These are phyloP conservation scores for Cercospora sp. DNA, from an alignment of 2,329 filamentous ascomycete species.

Conservation along the genomic window DNA sequence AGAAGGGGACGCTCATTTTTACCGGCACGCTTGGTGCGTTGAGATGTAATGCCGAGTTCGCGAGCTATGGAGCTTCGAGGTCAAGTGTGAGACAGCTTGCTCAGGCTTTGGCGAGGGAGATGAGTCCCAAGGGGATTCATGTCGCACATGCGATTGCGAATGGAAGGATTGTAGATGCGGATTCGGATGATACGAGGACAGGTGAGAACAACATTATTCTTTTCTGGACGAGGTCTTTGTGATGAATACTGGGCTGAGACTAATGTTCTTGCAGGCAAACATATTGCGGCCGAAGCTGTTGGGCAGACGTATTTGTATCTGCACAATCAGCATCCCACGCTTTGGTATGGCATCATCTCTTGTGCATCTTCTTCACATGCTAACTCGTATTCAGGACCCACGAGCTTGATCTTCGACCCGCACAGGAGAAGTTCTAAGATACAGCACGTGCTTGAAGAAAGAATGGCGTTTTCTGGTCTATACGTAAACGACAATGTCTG, in stretches of 20 bases:
- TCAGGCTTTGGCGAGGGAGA: slow-evolving; percentile 57
- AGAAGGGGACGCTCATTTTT: slow-evolving; percentile 60
- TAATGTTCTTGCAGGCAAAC: slow-evolving; percentile 40
- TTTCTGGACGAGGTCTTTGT: neutral
- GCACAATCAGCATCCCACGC: slow-evolving; percentile 49
- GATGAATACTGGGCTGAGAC: neutral
- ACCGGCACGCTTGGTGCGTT: slow-evolving; percentile 51
- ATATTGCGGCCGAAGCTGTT: slow-evolving; percentile 59
- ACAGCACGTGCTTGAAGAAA: neutral
- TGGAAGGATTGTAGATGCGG: slow-evolving; percentile 54
- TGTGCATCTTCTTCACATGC: neutral
- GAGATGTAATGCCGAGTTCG: slow-evolving; percentile 56
- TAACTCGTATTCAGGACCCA: slow-evolving; percentile 33
- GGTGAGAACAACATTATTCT: slow-evolving; percentile 35
- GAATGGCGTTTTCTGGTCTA: neutral
- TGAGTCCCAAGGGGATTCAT: slow-evolving; percentile 58
- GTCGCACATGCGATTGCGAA: slow-evolving; percentile 62
- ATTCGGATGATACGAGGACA: slow-evolving; percentile 48
- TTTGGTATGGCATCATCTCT: slow-evolving; percentile 41
- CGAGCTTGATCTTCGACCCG: slow-evolving; percentile 54
- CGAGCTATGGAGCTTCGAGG: slow-evolving; percentile 56
- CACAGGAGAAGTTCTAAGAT: slow-evolving; percentile 50
- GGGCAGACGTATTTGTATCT: slow-evolving; percentile 58
- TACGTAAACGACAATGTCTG: neutral
- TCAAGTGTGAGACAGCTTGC: slow-evolving; percentile 56